These are phyloP conservation scores for Trichocladium antarcticum DNA, from an alignment of 495 filamentous ascomycete species.

Conservation along the genomic window DNA sequence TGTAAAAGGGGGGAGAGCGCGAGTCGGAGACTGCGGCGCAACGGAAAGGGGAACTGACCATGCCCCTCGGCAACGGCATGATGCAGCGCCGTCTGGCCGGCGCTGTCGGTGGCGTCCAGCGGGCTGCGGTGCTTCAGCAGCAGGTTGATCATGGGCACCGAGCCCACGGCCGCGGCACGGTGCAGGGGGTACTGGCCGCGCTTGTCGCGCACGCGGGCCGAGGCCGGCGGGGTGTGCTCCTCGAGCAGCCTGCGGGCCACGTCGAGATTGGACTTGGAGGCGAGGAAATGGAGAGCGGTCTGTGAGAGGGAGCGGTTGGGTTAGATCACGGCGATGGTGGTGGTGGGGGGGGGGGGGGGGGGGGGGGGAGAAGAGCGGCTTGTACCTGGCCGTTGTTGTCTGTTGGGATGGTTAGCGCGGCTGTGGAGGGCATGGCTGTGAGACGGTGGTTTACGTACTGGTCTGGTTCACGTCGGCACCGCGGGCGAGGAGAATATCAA, in stretches of 20 bases:
- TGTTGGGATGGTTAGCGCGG: not conserved
- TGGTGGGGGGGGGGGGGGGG: not conserved
- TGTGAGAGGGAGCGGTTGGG: slow-evolving; percentile 19
- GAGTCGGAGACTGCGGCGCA: too few relatives aligned
- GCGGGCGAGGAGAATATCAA: slow-evolving; percentile 67
- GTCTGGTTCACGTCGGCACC: slow-evolving; percentile 74
- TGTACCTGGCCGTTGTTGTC: slow-evolving; percentile 16
- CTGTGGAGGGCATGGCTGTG: not conserved
- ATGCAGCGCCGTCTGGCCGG: slow-evolving; percentile 80
- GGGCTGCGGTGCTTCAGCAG: slow-evolving; percentile 72
- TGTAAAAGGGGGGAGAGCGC: too few relatives aligned
- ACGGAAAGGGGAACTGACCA: slow-evolving; percentile 31
- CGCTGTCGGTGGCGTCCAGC: slow-evolving; percentile 72
- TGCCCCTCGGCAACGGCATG: slow-evolving; percentile 92
- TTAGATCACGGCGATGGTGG: not conserved
- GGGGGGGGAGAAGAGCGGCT: not conserved
- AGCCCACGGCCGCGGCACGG: slow-evolving; percentile 81
- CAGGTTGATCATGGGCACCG: slow-evolving; percentile 70
- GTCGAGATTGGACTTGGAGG: slow-evolving; percentile 78
- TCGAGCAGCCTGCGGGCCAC: slow-evolving; percentile 63
- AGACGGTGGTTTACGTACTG: slow-evolving; percentile 37
- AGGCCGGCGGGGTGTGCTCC: slow-evolving; percentile 55
- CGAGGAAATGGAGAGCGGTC: slow-evolving; percentile 85
- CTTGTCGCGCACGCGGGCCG: slow-evolving; percentile 73
- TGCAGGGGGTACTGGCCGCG: slow-evolving; percentile 80